Percentiles rank a stretch among this genome's conserved stretches.
These are phyloP conservation scores for Pulveroboletus sp. DNA, from an alignment of 768 basidiomycete genomes.

Conservation along the genomic window DNA sequence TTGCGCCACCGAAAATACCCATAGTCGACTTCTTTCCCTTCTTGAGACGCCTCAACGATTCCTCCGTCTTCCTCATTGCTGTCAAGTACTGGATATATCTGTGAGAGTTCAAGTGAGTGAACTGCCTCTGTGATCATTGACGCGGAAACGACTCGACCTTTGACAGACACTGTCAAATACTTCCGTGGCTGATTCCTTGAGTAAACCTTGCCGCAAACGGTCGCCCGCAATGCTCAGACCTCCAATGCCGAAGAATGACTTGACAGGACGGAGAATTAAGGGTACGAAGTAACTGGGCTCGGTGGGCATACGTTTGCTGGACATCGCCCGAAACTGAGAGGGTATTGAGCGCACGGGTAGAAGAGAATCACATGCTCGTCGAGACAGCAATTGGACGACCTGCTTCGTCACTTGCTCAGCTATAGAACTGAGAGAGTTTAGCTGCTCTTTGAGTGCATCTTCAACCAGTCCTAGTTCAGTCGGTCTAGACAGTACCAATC, in stretches of 20 bases:
- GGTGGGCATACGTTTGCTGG: slow-evolving; percentile 62
- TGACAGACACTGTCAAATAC: slow-evolving; percentile 71
- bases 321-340: slow-evolving; percentile 84
- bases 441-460: slow-evolving; percentile 55
- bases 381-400: slow-evolving; percentile 64
- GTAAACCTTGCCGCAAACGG: slow-evolving; percentile 49
- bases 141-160: slow-evolving; percentile 37
- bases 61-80: slow-evolving; percentile 89
- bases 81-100: slow-evolving; percentile 80
- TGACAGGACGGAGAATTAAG: slow-evolving; percentile 75
- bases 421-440: slow-evolving; percentile 46
- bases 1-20: slow-evolving; percentile 67
- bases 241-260: slow-evolving; percentile 65
- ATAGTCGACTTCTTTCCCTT: slow-evolving; percentile 79
- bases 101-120: not conserved
- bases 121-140: not conserved
- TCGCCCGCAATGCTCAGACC: slow-evolving; percentile 54
- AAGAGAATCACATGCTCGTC: slow-evolving; percentile 81
- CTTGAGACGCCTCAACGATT: slow-evolving; percentile 78
- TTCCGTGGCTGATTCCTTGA: slow-evolving; percentile 48
- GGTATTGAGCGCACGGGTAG: slow-evolving; percentile 84
- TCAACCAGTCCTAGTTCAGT: not conserved
- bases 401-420: slow-evolving; percentile 57
- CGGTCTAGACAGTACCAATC: not conserved
- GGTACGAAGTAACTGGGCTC: slow-evolving; percentile 87